Percentiles rank a stretch among this genome's conserved stretches.
Evolutionary conservation across 2,329 filamentous ascomycete species (phyloP).

Genomic region (Penicillium glabrum): DNA sequence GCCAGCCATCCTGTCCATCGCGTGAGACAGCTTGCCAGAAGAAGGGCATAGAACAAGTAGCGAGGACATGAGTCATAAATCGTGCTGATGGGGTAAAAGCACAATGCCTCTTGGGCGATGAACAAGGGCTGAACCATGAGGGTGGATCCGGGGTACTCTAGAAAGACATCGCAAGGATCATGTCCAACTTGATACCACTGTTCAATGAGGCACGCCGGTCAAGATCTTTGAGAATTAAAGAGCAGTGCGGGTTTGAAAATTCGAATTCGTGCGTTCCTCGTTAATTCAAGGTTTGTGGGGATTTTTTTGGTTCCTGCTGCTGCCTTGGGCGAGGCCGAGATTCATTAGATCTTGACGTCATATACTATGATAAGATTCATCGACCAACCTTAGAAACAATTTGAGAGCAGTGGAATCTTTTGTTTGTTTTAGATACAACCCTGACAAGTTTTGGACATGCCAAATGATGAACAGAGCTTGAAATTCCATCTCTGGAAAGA

Average conservation of each 20-base stretch:
- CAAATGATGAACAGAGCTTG: no score
- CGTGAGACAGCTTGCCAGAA: slow-evolving; percentile 28
- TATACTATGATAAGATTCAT: not conserved
- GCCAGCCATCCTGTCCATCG: slow-evolving; percentile 33
- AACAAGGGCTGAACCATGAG: slow-evolving; percentile 19
- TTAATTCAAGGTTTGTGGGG: not conserved
- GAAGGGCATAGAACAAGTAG: slow-evolving; percentile 34
- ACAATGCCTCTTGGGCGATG: slow-evolving; percentile 30
- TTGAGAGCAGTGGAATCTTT: no score
- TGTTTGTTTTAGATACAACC: no score
- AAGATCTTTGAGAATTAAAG: no score
- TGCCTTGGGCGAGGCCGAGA: not conserved
- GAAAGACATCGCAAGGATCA: not conserved
- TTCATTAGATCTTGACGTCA: slow-evolving; percentile 4
- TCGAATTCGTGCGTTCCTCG: not conserved
- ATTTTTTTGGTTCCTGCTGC: not conserved
- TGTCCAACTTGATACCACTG: no score
- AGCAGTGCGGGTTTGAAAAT: not conserved
- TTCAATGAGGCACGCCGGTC: no score
- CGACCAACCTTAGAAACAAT: no score
- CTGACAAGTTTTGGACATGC: no score
- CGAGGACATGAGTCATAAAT: slow-evolving; percentile 33
- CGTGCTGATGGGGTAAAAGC: slow-evolving; percentile 35
- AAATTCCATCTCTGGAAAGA: no score
- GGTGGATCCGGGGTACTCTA: not conserved